Conservation (phyloP, 2,329 filamentous ascomycete genomes). For the Fusarium tjaetaba region DNA sequence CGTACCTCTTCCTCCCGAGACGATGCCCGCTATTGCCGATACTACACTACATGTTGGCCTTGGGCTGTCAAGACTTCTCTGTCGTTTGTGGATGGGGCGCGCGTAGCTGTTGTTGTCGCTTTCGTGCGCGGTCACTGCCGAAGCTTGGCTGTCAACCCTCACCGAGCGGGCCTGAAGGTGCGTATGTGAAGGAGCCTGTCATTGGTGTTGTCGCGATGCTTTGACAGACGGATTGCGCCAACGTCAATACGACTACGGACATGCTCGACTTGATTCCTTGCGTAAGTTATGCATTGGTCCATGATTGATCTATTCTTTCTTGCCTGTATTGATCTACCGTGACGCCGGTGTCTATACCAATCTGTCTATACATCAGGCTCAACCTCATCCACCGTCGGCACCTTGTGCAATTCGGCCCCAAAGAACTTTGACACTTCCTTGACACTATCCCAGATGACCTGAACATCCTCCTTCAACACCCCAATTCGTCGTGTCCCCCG, state of each 20-base stretch:
- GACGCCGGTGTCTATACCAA: rapidly evolving
- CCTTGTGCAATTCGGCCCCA: constrained; percentile 33
- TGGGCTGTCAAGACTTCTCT: not conserved
- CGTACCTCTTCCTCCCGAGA: not conserved
- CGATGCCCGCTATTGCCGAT: not conserved
- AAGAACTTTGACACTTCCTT: constrained; percentile 41
- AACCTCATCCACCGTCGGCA: constrained; percentile 45
- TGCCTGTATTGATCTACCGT: not conserved
- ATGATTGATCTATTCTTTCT: not conserved
- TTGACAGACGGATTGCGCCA: too few species aligned
- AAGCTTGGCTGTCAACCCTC: too few species aligned
- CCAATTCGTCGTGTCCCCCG: constrained; percentile 43
- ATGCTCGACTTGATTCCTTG: not conserved
- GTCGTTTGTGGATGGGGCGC: too few species aligned
- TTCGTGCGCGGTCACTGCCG: not conserved
- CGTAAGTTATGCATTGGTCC: not conserved
- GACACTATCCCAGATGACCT: constrained; percentile 42
- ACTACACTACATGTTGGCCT: not conserved
- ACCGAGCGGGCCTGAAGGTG: too few species aligned
- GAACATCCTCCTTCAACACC: constrained; percentile 41
- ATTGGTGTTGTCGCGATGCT: not conserved
- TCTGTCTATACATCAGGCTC: constrained; percentile 40
- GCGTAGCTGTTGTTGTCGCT: too few species aligned
- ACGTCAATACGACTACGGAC: rapidly evolving
- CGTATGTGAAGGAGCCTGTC: too few species aligned